A percentile compares a stretch with the other conserved stretches of the same genome.
These are phyloP conservation scores for Plasmodium chabaudi DNA, from an alignment of 169 alveolate genomes.

Conservation along the genomic window DNA sequence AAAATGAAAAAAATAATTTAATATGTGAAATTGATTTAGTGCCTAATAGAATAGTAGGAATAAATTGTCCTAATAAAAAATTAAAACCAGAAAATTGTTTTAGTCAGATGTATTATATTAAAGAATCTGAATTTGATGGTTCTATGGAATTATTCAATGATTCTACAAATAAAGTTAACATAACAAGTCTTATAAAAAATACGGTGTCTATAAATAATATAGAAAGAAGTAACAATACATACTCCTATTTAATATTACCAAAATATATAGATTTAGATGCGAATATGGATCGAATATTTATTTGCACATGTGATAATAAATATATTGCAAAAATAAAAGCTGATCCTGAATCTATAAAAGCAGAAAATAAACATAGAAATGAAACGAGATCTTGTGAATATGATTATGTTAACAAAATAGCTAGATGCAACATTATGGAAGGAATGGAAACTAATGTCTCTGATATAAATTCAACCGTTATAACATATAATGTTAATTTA, in stretches of 20 bases:
- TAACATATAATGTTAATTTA: neutral
- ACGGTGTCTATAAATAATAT: slow-evolving; percentile 15
- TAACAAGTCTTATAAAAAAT: slow-evolving; percentile 11
- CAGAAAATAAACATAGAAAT: neutral
- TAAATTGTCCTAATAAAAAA: slow-evolving; percentile 34
- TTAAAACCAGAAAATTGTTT: slow-evolving; percentile 36
- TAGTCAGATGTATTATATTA: slow-evolving; percentile 13
- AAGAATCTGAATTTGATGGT: neutral
- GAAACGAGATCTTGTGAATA: slow-evolving; percentile 22
- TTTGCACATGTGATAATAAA: slow-evolving; percentile 45
- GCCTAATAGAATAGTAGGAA: slow-evolving; percentile 38
- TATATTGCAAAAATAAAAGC: slow-evolving; percentile 25
- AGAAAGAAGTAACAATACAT: slow-evolving; percentile 21
- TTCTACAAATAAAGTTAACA: slow-evolving; percentile 1
- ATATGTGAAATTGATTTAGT: slow-evolving; percentile 17
- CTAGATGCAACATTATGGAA: slow-evolving; percentile 24
- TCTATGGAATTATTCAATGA: neutral
- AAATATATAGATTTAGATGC: neutral
- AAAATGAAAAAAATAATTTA: neutral
- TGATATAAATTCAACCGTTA: neutral
- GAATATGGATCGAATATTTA: neutral
- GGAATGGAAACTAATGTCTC: neutral
- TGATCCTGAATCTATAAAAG: slow-evolving; percentile 1
- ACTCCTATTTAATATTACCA: slow-evolving; percentile 49
- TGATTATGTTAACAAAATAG: slow-evolving; percentile 10